Percentiles rank a stretch among this genome's conserved stretches.
These are phyloP conservation scores for Gastrodia elata DNA, from an alignment of 106 monocot species.

Conservation along the genomic window DNA sequence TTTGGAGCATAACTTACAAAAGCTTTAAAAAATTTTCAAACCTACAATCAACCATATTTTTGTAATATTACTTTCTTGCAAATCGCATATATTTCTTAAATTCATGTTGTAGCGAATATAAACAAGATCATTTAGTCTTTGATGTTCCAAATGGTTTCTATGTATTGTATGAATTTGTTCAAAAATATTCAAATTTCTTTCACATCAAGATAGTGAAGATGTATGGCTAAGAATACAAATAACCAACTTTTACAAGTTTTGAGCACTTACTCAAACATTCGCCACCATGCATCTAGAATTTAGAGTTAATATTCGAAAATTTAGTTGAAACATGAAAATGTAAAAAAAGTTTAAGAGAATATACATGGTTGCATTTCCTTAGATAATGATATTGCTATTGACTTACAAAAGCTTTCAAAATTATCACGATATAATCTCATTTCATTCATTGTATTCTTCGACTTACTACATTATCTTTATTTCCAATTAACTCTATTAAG, in stretches of 20 bases:
- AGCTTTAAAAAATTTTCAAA: too few species aligned
- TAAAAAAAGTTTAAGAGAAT: too few species aligned
- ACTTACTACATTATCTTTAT: not conserved
- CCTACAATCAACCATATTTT: too few species aligned
- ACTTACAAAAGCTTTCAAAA: not conserved
- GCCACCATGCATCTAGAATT: not conserved
- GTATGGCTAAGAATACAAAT: too few species aligned
- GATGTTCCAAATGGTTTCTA: not conserved
- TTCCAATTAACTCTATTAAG: not conserved
- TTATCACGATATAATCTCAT: not conserved
- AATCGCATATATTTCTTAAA: not conserved
- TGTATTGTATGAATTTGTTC: not conserved
- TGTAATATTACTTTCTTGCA: too few species aligned
- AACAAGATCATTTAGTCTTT: not conserved
- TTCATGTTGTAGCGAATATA: not conserved
- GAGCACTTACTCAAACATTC: not conserved
- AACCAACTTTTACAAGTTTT: too few species aligned
- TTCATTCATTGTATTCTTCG: not conserved
- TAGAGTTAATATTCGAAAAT: too few species aligned
- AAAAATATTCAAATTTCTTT: too few species aligned
- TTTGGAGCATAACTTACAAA: too few species aligned
- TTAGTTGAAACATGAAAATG: too few species aligned
- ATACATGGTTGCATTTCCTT: not conserved
- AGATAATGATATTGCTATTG: not conserved
- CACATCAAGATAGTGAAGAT: too few species aligned